Evolutionary conservation across 768 basidiomycete species (phyloP), one percentile per base, ranked within the genome.

Genomic region (Psilocybe sp.): DNA sequence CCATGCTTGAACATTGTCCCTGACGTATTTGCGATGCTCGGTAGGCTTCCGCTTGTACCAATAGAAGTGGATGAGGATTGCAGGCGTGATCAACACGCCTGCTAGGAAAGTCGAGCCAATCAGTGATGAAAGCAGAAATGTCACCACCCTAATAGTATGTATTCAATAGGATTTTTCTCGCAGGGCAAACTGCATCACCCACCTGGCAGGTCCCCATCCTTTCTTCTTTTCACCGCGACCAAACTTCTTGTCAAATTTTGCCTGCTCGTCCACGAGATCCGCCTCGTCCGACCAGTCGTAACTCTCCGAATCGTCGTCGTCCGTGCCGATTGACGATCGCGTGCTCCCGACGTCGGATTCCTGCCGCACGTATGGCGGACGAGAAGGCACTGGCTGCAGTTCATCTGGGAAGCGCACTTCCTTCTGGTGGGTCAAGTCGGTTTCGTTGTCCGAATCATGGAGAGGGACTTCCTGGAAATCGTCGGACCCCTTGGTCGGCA

Each of bases 281-380:
- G 88, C 88, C 54, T 91, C 89, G 14, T 73, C 84, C 35, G 82
- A 84, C 88, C 88, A 89, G 61, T 91, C 84, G 51, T 83, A 88
- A n/a, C 80, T 75, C 1, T 76, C 72, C 0, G 78, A 75, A 10
- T 78, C 78, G 16, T 85, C 82, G 9, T 84, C 85, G 44, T 86
- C 84, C 3, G 78, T 75, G 23, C 69, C 75, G 13, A 78, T 63
- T 2, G 82, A 82, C 14, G 81, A 64, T 5, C 66, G 56, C 10
- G 67, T 67, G 31, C 64, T 64, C 32, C 63, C 51, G 13, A 53
- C 38, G 38, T 69, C 69, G 13, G 66, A 71, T 47, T 70, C 62
- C 57, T 59, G 61, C 54, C 59, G 66, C 49, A 44, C 46, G 56
- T 59, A 70, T 12, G 61, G 50, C 10, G 67, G 63, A 4, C 60